phyloP scores from a whole-genome alignment of 2,329 filamentous ascomycete species.

The Paecilomyces fulvus region DNA sequence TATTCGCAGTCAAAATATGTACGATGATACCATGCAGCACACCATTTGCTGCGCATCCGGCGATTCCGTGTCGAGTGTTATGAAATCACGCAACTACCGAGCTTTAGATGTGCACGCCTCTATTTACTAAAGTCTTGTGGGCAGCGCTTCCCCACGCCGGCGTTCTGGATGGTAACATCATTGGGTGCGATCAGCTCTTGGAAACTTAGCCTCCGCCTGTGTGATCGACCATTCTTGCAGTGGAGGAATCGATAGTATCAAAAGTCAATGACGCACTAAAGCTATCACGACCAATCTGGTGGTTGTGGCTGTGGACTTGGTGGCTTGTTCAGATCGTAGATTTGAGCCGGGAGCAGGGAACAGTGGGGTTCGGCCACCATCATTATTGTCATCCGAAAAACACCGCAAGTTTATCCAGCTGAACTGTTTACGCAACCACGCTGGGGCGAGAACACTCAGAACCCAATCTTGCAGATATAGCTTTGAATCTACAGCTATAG shows the following conservation, averaged over 20 bases:
- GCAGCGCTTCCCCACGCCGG: neutral
- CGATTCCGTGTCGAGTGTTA: neutral
- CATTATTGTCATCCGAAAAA: neutral
- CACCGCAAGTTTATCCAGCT: neutral
- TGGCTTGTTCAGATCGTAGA: neutral
- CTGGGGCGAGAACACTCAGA: neutral
- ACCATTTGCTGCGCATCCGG: neutral
- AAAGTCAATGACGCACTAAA: conserved; percentile 1
- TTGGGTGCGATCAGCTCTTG: neutral
- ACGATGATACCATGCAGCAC: conserved; percentile 22
- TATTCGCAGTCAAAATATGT: conserved; percentile 40
- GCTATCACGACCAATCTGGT: neutral
- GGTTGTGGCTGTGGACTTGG: neutral
- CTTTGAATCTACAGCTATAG: neutral
- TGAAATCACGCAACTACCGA: conserved; percentile 1
- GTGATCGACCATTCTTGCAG: neutral
- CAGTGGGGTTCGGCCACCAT: neutral
- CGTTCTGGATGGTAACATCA: neutral
- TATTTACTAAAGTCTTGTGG: neutral
- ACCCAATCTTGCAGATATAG: neutral
- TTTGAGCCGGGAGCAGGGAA: neutral
- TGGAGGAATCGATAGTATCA: neutral
- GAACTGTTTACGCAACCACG: neutral
- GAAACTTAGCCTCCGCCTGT: neutral
- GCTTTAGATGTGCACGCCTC: neutral